Evolutionary conservation across 805 yeast species (phyloP), one percentile per base, ranked within the genome.

Genomic region (Wickerhamiella nectarea): DNA sequence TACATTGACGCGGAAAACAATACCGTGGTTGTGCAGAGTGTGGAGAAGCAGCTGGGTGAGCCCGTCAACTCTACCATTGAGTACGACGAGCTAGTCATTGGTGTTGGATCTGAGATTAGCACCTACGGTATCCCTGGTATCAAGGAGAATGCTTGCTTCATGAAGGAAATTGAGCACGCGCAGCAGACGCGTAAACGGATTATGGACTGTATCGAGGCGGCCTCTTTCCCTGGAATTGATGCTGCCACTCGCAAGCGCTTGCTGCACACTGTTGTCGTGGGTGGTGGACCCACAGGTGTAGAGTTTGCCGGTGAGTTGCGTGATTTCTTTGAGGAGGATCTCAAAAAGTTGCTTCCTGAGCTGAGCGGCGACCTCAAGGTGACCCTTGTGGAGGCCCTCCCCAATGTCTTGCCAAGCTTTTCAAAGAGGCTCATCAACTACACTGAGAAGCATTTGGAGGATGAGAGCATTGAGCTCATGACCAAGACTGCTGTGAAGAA

Each of bases 251-350:
- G 96, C 65, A 74, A 76, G 65, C 76, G 94, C 62, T 72, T 89
- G 56, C 72, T 87, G 60, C 80, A 79, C 50, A 78, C 86, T 55
- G 89, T 89, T 50, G 94, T 89, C 50, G 93, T 91, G 53, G 97
- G 97, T 57, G 97, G 96, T 65, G 97, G 97, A 51, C 96, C 97
- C 61, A 87, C 97, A 36, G 97, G 97, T 68, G 95, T 87, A 50
- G 96, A 86, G 67, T 81, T 86, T 56, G 95, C 96, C 53, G 97
- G 94, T 58, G 96, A 89, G 66, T 68, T 87, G 55, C 93, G 82
- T 67, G 97, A 87, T 65, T 89, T 83, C 65, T 81, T 86, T 50
- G 86, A 82, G 62, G 93, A 87, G 63, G 97, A 87, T 64, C 71
- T 87, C 65, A 66, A 68, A 56, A 82, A 79, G 65, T 83, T 93